These are phyloP conservation scores for Agrocybe praecox DNA, from an alignment of 768 basidiomycete genomes.

Conservation along the genomic window DNA sequence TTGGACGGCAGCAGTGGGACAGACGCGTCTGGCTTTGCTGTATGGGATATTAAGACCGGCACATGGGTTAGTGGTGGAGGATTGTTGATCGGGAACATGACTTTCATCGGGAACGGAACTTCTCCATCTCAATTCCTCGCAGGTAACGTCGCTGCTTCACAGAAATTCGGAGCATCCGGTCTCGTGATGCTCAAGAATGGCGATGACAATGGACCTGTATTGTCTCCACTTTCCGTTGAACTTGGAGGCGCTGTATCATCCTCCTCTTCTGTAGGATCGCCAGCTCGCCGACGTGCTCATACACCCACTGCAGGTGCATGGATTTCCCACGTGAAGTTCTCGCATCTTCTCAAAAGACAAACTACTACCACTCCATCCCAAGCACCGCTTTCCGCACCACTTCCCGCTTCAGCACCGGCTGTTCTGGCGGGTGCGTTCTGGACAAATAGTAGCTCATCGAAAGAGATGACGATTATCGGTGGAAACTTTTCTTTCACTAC, in stretches of 20 bases:
- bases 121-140: conserved; percentile 65
- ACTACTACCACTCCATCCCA: conserved; percentile 32
- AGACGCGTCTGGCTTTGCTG: conserved; percentile 65
- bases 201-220: conserved; percentile 49
- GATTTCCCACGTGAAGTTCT: conserved; percentile 50
- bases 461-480: conserved; percentile 76
- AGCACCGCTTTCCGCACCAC: conserved; percentile 54
- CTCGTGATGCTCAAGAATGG: conserved; percentile 79
- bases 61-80: conserved; percentile 79
- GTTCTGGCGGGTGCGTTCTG: conserved; percentile 89
- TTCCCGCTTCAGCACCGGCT: conserved; percentile 70
- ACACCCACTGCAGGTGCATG: conserved; percentile 32
- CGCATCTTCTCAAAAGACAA: conserved; percentile 55
- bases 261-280: conserved; percentile 27
- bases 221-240: conserved; percentile 64
- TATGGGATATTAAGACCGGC: conserved; percentile 63
- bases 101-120: conserved; percentile 71
- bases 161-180: conserved; percentile 74
- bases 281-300: conserved; percentile 35
- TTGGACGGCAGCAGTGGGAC: conserved; percentile 34
- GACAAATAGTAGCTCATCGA: conserved; percentile 72
- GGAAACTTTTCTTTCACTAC: conserved; percentile 81
- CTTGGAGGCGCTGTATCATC: conserved; percentile 45
- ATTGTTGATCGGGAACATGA: conserved; percentile 70
- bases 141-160: conserved; percentile 60